Base-by-base conservation (phyloP, 768 basidiomycete genomes). In the Imleria badia region DNA sequence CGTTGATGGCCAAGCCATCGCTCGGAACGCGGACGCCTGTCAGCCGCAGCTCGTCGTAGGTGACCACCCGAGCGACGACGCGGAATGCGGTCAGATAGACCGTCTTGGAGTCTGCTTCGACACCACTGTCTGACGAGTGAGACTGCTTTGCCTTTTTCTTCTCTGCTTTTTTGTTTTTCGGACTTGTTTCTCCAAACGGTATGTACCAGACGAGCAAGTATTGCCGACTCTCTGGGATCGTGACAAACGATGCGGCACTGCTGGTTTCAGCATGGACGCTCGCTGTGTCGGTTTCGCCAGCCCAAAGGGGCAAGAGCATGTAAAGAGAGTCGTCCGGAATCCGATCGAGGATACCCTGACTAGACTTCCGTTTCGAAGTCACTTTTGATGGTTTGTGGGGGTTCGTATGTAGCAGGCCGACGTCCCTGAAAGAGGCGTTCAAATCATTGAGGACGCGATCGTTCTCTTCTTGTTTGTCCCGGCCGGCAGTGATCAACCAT, bases 291-390 rank as follows among this genome's bases (percentile, higher is more conserved):
- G 82, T 88, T 60, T 88, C 86, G 17, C 85, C 81, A 10, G 86
- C 83, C 89, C 90, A 93, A n/a, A 93, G 76, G 15, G 91, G 91
- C 17, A 93, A 75, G 23, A 91, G 78, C 91, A 93, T 92, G 67
- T 86, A 90, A 48, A 91, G 74, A 22, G 82, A 81, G 14, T 91
- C 88, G 6, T 79, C 70, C 0, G 86, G 86, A 35, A 92, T 76
- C 33, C 81, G 75, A 33, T 80, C 76, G 52, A 90, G 81, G 56
- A 87, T 75, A 54, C 81, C 77, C 6, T 64, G 55, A 10, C 26
- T 45, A 20, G 49, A 23, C 51, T 42, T 67, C 19, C 55, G 63
- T 56, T 56, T 67, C 44, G 52, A 60, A 59, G 48, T 22, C 36
- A 39, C 12, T 47, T 56, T 61, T 52, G 54, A 59, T 12, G 68